Evolutionary conservation across 208 protist species (phyloP), one percentile per base, ranked within the genome.

Genomic region (Crithidia fasciculata): DNA sequence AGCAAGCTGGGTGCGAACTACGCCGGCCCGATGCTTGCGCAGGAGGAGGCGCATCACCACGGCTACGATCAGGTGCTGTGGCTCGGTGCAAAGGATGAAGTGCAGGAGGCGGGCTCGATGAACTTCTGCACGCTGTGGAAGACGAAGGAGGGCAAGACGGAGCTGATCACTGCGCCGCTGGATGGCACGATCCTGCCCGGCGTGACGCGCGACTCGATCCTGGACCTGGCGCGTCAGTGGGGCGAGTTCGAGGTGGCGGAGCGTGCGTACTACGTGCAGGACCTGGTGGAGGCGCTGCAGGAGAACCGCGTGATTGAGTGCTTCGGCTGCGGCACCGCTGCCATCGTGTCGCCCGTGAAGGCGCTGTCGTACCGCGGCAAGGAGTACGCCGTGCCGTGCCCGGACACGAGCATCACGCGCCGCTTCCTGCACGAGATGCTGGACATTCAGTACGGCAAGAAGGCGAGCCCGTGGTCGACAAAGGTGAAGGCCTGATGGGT

Each of bases 51-150:
- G 8, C 76, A 77, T 8, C 78, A 87, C n/a, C 75, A 90, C 41
- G 98, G 98, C 47, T 99, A 94, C 83, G 70, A 82, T 19, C 99
- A 99, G 86, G 88, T 99, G 36, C 72, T 99, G 40, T 99, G 99
- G 99, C 91, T 99, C 9, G 96, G 96, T 19, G 74, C 97, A 9
- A 76, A 96, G 39, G 74, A 95, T 18, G 69, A 98, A 40, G 81
- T 99, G 59, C 98, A 98, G 49, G 99, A 99, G 86, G 98, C 99
- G 6, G 98, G 98, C n/a, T 90, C 98, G 18, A 99, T 99, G 98
- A 99, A 99, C 83, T 99, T 99, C 74, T 86, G 90, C 16, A 83
- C 95, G n/a, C 72, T 98, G 63, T 98, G 93, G 92, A 96, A 92
- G 54, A 84, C 89, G 58, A 74, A 78, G 47, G 72, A 69, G 52